Conservation (phyloP, 2,329 filamentous ascomycete species). For the Pseudophaeomoniella oleicola region DNA sequence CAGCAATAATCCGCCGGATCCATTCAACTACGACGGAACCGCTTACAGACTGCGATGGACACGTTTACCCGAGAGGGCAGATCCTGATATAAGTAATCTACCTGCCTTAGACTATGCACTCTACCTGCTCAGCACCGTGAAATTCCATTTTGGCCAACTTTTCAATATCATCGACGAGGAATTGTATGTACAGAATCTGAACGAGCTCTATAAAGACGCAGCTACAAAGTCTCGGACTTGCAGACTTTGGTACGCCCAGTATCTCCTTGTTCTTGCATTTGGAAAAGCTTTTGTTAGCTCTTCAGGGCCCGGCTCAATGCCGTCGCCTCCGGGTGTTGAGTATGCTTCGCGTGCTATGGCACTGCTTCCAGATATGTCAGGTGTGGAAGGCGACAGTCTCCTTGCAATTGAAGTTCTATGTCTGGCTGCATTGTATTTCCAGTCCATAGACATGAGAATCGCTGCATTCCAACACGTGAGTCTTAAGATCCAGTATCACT, state of each 20-base stretch:
- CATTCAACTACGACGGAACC: slow-evolving; percentile 35
- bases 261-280: slow-evolving; percentile 38
- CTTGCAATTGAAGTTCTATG: slow-evolving; percentile 35
- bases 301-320: neutral
- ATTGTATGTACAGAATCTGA: slow-evolving; percentile 31
- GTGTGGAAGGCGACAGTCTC: slow-evolving; percentile 27
- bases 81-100: slow-evolving; percentile 22
- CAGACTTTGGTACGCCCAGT: slow-evolving; percentile 38
- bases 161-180: slow-evolving; percentile 41
- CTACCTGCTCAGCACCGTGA: slow-evolving; percentile 40
- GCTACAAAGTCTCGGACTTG: slow-evolving; percentile 13
- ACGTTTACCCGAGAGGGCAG: slow-evolving; percentile 8
- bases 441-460: slow-evolving; percentile 34
- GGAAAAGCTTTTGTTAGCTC: slow-evolving; percentile 37
- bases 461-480: slow-evolving; percentile 32
- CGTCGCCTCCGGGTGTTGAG: neutral
- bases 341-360: slow-evolving; percentile 24
- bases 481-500: too few relatives aligned
- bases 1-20: slow-evolving; percentile 26
- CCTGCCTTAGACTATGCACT: slow-evolving; percentile 37
- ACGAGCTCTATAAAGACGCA: slow-evolving; percentile 24
- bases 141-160: slow-evolving; percentile 40
- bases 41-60: slow-evolving; percentile 39
- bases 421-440: slow-evolving; percentile 37
- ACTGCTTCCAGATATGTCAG: slow-evolving; percentile 26